Percentiles rank a stretch among this genome's conserved stretches.
Conservation (phyloP, 768 basidiomycete genomes). For the Porpolomopsis calyptriformis region DNA sequence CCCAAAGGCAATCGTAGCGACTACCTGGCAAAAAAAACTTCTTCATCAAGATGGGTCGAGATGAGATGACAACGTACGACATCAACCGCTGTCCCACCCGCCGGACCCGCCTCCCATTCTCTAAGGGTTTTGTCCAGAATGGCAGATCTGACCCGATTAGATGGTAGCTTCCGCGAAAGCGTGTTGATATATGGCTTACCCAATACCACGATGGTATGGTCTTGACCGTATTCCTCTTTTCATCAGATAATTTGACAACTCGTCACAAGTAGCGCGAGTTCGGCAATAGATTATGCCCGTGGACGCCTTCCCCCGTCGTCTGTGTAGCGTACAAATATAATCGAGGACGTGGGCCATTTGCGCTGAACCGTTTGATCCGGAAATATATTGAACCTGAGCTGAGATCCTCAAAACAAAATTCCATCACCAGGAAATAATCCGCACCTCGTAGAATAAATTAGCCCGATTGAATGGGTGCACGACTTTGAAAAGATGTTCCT, state of each 20-base stretch:
- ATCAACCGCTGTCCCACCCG: conserved; percentile 45
- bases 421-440: background rate
- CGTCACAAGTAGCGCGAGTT: conserved; percentile 54
- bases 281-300: conserved; percentile 76
- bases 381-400: conserved; percentile 51
- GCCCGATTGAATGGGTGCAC: conserved; percentile 72
- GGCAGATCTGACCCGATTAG: conserved; percentile 24
- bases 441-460: conserved; percentile 76
- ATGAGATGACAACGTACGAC: conserved; percentile 34
- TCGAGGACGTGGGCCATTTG: conserved; percentile 58
- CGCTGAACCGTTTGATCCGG: conserved; percentile 35
- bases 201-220: conserved; percentile 68
- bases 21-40: conserved; percentile 34
- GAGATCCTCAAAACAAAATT: background rate
- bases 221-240: conserved; percentile 54
- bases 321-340: conserved; percentile 55
- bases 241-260: conserved; percentile 51
- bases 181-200: conserved; percentile 24
- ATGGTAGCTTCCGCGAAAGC: background rate
- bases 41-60: background rate
- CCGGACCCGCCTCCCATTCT: conserved; percentile 43
- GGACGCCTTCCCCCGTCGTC: conserved; percentile 45
- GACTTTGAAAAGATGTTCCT: conserved; percentile 46
- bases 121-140: conserved; percentile 53
- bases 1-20: conserved; percentile 77